Percentiles rank a stretch among this genome's conserved stretches.
These are phyloP conservation scores for Aspergillus sp. DNA, from an alignment of 2,329 filamentous ascomycete genomes.

Conservation along the genomic window DNA sequence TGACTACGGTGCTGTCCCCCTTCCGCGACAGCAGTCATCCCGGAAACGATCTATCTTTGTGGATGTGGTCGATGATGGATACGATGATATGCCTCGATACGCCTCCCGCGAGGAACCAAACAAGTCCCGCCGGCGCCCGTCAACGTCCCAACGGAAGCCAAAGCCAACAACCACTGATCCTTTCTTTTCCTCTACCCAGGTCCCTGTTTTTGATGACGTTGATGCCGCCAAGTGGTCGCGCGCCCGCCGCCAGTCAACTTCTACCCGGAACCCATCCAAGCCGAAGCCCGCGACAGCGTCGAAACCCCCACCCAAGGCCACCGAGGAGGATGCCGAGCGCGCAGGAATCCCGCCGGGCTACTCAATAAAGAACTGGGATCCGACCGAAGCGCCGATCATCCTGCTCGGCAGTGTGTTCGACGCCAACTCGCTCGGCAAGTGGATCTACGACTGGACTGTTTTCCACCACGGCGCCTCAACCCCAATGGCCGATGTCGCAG, in stretches of 20 bases:
- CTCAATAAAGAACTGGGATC: slow-evolving; percentile 98
- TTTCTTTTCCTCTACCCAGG: slow-evolving; percentile 55
- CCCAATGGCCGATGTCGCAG: slow-evolving; percentile 85
- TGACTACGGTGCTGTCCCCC: slow-evolving; percentile 14
- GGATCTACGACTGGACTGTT: slow-evolving; percentile 99
- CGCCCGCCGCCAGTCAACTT: slow-evolving; percentile 56
- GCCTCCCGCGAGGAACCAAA: slow-evolving; percentile 47
- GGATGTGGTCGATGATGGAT: slow-evolving; percentile 58
- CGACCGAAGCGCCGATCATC: slow-evolving; percentile 87
- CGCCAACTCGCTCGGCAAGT: slow-evolving; percentile 95
- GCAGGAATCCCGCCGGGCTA: slow-evolving; percentile 81
- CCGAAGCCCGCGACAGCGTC: slow-evolving; percentile 37
- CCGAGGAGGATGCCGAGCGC: slow-evolving; percentile 63
- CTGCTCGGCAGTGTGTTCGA: slow-evolving; percentile 95
- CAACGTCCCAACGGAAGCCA: slow-evolving; percentile 40
- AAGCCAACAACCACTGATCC: slow-evolving; percentile 49
- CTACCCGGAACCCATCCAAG: slow-evolving; percentile 46
- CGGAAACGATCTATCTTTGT: slow-evolving; percentile 56
- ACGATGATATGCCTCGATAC: slow-evolving; percentile 47
- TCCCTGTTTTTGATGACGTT: slow-evolving; percentile 56
- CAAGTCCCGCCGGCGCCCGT: slow-evolving; percentile 26
- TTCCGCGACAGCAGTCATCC: slow-evolving; percentile 35
- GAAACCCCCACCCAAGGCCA: slow-evolving; percentile 52
- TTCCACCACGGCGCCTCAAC: slow-evolving; percentile 80
- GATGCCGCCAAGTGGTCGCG: slow-evolving; percentile 49